Base-by-base conservation (phyloP, 225 moss, liverwort and hornwort species). In the Bryum argenteum region DNA sequence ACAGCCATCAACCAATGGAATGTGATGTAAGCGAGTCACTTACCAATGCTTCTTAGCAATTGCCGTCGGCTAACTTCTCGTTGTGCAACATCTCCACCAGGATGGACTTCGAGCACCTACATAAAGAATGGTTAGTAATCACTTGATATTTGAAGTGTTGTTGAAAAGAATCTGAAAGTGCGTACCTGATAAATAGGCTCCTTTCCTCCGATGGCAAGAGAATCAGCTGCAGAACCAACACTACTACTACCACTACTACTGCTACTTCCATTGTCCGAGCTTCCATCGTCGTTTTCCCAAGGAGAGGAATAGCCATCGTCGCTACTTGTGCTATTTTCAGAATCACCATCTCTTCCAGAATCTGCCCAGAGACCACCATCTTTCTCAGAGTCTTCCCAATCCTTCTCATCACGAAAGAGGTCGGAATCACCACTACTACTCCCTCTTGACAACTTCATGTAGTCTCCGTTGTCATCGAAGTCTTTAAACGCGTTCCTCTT, bases 61-160 rank as follows among this genome's bases (percentile, higher is more conserved):
- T 89, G 83, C 79, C 86, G 61, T 57, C 89, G 75, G 79, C 89
- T 89, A 15, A 89, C 89, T 67, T 83, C 83, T 79, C 74, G 77
- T 17, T 86, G 77, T 21, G 53, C 74, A 39, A 83, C 83, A 65
- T 81, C 70, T 66, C 86, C 83, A 77, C 70, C 77, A 65, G 89
- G 85, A 69, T 79, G 78, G 33, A 86, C 70, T 83, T 89, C 89
- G 63, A 89, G 89, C 71, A 89, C 87, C 87, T 87, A n/a, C n/a
- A n/a, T n/a, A 33, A 33, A 3, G 33, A 33, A 33, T 33, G 33
- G 33, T 33, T 6, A 33, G 5, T 33, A 33, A n/a, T n/a, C n/a
- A n/a, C n/a, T n/a, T n/a, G n/a, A n/a, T n/a, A n/a, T n/a, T n/a
- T n/a, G n/a, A n/a, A n/a, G n/a, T n/a, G n/a, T n/a, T n/a, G n/a